Percentiles rank a stretch among this genome's conserved stretches.
phyloP scores from a whole-genome alignment of 441 rosid genomes.

The Syzygium syzygioides region DNA sequence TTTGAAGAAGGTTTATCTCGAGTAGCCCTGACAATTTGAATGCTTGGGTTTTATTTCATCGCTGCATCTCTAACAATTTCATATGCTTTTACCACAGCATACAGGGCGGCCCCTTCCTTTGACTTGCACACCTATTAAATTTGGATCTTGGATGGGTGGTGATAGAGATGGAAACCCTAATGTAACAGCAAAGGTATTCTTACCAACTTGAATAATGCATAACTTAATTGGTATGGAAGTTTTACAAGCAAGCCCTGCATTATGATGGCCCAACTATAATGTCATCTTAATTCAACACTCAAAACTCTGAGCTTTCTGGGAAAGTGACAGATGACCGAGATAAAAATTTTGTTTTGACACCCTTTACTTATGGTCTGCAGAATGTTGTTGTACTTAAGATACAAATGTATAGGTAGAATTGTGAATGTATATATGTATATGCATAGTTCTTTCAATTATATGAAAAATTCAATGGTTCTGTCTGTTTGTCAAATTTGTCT shows the following conservation, averaged over 20 bases:
- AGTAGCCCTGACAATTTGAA: constrained; percentile 9
- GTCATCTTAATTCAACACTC: background rate
- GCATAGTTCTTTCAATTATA: background rate
- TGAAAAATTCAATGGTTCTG: background rate
- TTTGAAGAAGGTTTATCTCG: constrained; percentile 64
- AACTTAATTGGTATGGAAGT: background rate
- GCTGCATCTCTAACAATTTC: constrained; percentile 2
- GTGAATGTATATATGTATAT: background rate
- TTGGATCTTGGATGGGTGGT: constrained; percentile 99
- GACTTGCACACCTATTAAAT: constrained; percentile 88
- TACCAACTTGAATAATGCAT: background rate
- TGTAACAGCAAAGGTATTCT: constrained; percentile 84
- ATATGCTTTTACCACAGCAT: constrained; percentile 30
- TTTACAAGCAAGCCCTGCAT: background rate
- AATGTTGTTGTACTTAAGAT: background rate
- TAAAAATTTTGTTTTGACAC: background rate
- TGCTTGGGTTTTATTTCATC: background rate
- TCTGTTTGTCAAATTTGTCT: background rate
- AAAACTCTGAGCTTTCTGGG: background rate
- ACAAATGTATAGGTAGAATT: background rate
- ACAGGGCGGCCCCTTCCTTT: constrained; percentile 87
- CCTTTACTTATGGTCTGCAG: background rate
- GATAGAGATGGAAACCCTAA: constrained; percentile 98
- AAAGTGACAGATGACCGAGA: background rate
- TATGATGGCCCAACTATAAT: background rate